Base-by-base conservation (phyloP, 73 alveolate species). In the Diophrys appendiculata region DNA sequence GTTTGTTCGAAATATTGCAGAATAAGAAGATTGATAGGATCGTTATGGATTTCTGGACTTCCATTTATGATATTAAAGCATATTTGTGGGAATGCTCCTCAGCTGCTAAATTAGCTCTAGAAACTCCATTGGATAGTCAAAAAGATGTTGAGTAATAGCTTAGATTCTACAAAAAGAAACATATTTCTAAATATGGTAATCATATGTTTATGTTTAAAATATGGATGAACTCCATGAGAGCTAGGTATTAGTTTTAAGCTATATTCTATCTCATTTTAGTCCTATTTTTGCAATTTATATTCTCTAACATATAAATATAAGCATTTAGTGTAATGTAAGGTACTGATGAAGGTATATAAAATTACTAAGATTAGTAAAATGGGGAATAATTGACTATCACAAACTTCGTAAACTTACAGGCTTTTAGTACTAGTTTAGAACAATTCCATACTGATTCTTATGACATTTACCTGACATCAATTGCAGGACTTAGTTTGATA, bases 31-130 rank as follows among this genome's bases (percentile, higher is more conserved):
- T 68, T n/a, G 76, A 68, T 5, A 68, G 31, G 25, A 68, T 68
- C 5, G 76, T 30, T 11, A 22, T 68, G 54, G 76, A 68, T 25
- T 30, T 68, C 28, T 68, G 76, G 76, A 24, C 76, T 24, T 68
- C 76, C 24, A 25, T 2, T 11, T 68, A 68, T 68, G 76, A 68
- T 68, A 54, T 68, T 3, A 68, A 68, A 68, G 76, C 55, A 28
- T 23, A 22, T 68, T 2, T 68, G 54, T 23, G 25, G 76, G 31
- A n/a, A 5, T 23, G 52, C 28, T 68, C 76, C 2, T 24, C 55
- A 5, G 76, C 76, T 25, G 27, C 24, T 25, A 25, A 68, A 29
- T 23, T 24, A 24, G 76, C 28, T 8, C 14, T 29, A 5, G 22
- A 68, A 24, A 30, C 25, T 24, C n/a, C 55, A 24, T 28, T 68